Conservation (phyloP, 352 stramenopile species). For the Aphanomyces euteiches region DNA sequence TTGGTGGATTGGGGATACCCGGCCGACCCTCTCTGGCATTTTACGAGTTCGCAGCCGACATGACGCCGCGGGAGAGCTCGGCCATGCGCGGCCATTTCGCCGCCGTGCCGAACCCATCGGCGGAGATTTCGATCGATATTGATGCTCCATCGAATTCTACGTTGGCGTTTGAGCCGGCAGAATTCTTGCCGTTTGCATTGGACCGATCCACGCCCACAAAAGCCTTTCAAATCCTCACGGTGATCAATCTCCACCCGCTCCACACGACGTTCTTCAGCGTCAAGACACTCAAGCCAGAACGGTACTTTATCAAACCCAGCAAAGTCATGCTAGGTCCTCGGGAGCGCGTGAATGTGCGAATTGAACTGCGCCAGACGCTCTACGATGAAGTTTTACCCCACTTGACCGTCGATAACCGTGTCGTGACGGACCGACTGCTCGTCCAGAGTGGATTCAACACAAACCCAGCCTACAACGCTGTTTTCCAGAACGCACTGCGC, state of each 20-base stretch:
- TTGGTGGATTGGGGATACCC: background rate
- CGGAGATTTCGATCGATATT: conserved; percentile 10
- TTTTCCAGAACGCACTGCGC: background rate
- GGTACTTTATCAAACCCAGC: conserved; percentile 30
- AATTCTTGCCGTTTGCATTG: conserved; percentile 8
- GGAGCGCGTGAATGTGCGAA: conserved; percentile 3
- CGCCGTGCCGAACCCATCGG: background rate
- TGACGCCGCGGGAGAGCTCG: conserved; percentile 5
- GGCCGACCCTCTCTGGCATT: background rate
- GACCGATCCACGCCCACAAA: background rate
- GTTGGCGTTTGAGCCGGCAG: conserved; percentile 9
- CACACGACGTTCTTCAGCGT: conserved; percentile 20
- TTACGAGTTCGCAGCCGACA: background rate
- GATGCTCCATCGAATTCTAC: conserved; percentile 15
- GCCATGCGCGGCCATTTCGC: background rate
- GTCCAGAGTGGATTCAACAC: conserved; percentile 11
- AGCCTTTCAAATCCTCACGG: conserved; percentile 10
- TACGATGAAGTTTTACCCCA: conserved; percentile 21
- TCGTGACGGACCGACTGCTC: conserved; percentile 20
- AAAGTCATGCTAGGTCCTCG: conserved; percentile 10
- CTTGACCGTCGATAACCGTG: background rate
- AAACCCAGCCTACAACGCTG: background rate
- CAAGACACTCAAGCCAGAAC: conserved; percentile 26
- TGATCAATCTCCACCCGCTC: conserved; percentile 3
- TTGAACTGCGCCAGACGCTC: conserved; percentile 22